Conservation (phyloP, 225 moss, liverwort and hornwort genomes). For the Sphagnum contortum region DNA sequence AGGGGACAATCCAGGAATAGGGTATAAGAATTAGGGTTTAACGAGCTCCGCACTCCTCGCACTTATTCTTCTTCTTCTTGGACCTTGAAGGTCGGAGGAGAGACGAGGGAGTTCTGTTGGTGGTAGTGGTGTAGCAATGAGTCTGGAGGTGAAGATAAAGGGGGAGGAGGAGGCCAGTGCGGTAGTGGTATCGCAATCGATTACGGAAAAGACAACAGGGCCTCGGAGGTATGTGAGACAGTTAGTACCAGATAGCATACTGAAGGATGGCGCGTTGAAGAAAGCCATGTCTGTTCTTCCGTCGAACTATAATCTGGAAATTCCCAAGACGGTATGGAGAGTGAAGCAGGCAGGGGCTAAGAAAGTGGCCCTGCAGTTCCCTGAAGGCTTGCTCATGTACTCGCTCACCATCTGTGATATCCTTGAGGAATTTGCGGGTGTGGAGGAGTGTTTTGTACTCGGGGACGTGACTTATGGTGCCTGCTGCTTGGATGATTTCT, state of each 20-base stretch:
- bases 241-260: slow-evolving; percentile 76
- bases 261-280: slow-evolving; percentile 59
- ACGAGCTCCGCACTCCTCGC: too few relatives aligned
- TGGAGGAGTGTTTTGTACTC: slow-evolving; percentile 81
- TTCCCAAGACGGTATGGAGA: slow-evolving; percentile 94
- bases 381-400: slow-evolving; percentile 82
- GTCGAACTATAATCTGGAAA: slow-evolving; percentile 75
- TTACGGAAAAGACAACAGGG: slow-evolving; percentile 31
- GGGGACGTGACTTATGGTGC: slow-evolving; percentile 97
- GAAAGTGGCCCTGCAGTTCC: slow-evolving; percentile 88
- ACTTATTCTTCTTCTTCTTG: too few relatives aligned
- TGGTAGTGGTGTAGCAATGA: too few relatives aligned
- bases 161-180: neutral
- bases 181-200: slow-evolving; percentile 5
- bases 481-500: slow-evolving; percentile 94
- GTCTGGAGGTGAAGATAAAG: slow-evolving; percentile 17
- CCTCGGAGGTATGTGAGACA: slow-evolving; percentile 73
- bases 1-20: too few relatives aligned
- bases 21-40: too few relatives aligned
- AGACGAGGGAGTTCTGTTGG: too few relatives aligned
- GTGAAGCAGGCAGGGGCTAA: slow-evolving; percentile 83
- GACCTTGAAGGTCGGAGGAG: too few relatives aligned
- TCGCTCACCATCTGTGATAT: slow-evolving; percentile 90
- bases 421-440: slow-evolving; percentile 73
- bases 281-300: slow-evolving; percentile 65